Percentiles rank a stretch among this genome's conserved stretches.
These are phyloP conservation scores for Neurospora sp. DNA, from an alignment of 495 filamentous ascomycete species.

Conservation along the genomic window DNA sequence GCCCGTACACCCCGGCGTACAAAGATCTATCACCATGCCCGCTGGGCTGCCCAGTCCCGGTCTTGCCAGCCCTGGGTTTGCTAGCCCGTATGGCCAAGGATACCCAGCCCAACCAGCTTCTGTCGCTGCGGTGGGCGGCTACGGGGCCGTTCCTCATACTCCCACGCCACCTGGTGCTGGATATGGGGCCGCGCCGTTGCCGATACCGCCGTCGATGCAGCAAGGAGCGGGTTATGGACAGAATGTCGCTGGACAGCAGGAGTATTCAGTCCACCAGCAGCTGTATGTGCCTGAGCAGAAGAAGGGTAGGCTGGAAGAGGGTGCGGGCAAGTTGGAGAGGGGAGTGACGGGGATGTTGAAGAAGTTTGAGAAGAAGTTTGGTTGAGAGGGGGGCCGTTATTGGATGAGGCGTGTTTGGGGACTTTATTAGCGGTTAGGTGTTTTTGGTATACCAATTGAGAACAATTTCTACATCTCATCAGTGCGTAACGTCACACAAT, in stretches of 20 bases:
- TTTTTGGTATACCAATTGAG: background rate
- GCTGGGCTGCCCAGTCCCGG: slow-evolving; percentile 17
- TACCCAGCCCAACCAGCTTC: slow-evolving; percentile 21
- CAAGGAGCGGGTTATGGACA: slow-evolving; percentile 49
- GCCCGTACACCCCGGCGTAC: slow-evolving; percentile 25
- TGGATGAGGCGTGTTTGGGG: background rate
- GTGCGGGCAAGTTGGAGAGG: slow-evolving; percentile 61
- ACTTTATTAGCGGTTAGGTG: background rate
- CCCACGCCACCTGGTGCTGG: slow-evolving; percentile 16
- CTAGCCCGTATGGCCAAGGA: slow-evolving; percentile 28
- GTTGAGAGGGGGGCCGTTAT: slow-evolving; percentile 9
- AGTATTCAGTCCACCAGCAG: slow-evolving; percentile 66
- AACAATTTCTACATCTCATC: background rate
- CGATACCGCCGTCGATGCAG: slow-evolving; percentile 15
- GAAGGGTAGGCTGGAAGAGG: slow-evolving; percentile 55
- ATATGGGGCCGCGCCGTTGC: slow-evolving; percentile 15
- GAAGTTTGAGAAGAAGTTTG: slow-evolving; percentile 82
- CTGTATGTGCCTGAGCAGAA: slow-evolving; percentile 62
- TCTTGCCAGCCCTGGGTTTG: slow-evolving; percentile 16
- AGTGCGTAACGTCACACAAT: background rate
- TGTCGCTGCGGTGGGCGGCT: background rate
- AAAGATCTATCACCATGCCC: slow-evolving; percentile 35
- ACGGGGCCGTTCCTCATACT: slow-evolving; percentile 24
- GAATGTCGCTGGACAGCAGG: slow-evolving; percentile 18
- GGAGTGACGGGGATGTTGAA: slow-evolving; percentile 74